These are phyloP conservation scores for Albizia julibrissin DNA, from an alignment of 306 rosid genomes.

Conservation along the genomic window DNA sequence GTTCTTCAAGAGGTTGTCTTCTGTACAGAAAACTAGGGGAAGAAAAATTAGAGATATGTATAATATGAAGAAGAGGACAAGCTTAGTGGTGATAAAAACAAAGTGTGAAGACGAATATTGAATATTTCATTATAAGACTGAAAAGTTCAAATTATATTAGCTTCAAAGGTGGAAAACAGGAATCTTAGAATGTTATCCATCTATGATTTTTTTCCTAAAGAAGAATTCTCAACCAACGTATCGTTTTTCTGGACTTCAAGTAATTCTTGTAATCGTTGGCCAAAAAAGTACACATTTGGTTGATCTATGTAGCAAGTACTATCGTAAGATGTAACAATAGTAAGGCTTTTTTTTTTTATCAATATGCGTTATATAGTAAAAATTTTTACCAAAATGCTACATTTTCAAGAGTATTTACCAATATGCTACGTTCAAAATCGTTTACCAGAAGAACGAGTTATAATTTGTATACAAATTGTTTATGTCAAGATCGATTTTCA, in stretches of 20 bases:
- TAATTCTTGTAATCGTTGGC: background rate
- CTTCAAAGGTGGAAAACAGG: background rate
- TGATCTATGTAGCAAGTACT: background rate
- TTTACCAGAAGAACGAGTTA: no score
- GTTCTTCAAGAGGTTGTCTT: constrained; percentile 12
- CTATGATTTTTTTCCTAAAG: background rate
- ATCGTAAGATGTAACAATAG: background rate
- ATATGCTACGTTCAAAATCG: no score
- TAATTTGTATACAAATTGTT: no score
- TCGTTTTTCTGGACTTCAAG: background rate
- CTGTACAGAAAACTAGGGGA: constrained; percentile 13
- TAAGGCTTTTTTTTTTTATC: no score
- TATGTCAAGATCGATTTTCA: no score
- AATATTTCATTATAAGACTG: background rate
- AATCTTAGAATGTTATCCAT: background rate
- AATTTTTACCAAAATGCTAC: no score
- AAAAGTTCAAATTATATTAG: background rate
- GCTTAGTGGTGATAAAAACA: constrained; percentile 44
- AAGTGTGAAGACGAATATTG: constrained; percentile 29
- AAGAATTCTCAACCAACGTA: background rate
- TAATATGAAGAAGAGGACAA: constrained; percentile 24
- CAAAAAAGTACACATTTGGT: background rate
- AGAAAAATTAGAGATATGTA: background rate
- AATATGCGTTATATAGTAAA: no score
- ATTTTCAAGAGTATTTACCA: no score